Evolutionary conservation across 192 early-diverging fungal genomes (phyloP).

Genomic region (Coemansia sp.): DNA sequence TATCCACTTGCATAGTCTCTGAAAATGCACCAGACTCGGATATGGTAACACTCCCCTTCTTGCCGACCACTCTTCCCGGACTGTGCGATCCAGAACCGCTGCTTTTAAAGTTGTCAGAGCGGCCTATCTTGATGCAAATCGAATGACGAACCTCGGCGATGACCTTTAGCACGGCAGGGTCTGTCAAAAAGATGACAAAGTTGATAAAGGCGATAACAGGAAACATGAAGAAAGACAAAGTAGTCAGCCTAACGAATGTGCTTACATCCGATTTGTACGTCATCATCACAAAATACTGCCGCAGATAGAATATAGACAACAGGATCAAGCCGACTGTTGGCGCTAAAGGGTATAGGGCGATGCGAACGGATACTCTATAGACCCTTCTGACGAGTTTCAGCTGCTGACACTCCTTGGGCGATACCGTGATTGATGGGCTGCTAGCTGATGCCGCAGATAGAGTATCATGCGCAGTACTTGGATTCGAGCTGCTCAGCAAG

Average conservation of each 20-base stretch:
- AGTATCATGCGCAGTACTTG: background rate
- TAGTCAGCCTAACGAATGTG: background rate
- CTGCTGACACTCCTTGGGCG: constrained; percentile 24
- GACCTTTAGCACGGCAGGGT: constrained; percentile 26
- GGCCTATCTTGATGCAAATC: background rate
- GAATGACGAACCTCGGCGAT: constrained; percentile 17
- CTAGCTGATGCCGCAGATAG: background rate
- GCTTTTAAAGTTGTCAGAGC: background rate
- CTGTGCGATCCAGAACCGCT: background rate
- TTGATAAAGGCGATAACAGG: constrained; percentile 16
- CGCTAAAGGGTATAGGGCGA: constrained; percentile 38
- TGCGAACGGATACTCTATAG: constrained; percentile 37
- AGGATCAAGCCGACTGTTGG: constrained; percentile 27
- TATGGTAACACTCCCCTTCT: constrained; percentile 9
- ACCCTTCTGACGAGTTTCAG: constrained; percentile 30
- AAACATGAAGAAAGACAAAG: constrained; percentile 18
- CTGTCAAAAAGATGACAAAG: constrained; percentile 39
- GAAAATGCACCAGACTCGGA: constrained; percentile 9
- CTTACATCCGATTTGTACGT: constrained; percentile 21
- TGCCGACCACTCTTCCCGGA: background rate
- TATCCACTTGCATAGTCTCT: background rate
- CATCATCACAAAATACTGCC: constrained; percentile 25
- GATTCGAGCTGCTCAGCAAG: constrained; percentile 10
- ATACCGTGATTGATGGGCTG: background rate
- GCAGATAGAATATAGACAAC: constrained; percentile 8